phyloP scores from a whole-genome alignment of 805 yeast species.

The Yarrowia sp. region DNA sequence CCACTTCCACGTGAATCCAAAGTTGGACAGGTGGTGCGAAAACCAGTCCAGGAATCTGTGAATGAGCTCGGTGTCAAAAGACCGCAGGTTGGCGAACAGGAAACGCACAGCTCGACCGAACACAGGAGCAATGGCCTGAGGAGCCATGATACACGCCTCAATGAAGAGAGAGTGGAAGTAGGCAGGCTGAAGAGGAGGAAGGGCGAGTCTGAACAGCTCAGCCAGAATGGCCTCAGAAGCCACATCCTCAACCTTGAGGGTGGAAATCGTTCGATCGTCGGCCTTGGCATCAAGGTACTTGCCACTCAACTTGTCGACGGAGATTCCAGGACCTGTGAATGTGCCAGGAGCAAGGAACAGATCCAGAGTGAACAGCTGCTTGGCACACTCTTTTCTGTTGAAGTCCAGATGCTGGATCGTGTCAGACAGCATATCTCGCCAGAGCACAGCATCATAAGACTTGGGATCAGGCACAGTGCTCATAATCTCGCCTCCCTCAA shows the following conservation, averaged over 20 bases:
- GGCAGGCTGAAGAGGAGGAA: constrained; percentile 67
- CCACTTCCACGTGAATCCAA: constrained; percentile 98
- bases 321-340: constrained; percentile 77
- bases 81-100: constrained; percentile 70
- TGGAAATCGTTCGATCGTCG: constrained; percentile 52
- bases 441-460: constrained; percentile 63
- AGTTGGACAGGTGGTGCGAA: constrained; percentile 89
- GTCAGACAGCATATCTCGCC: constrained; percentile 79
- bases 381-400: constrained; percentile 85
- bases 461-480: constrained; percentile 69
- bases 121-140: constrained; percentile 87
- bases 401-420: constrained; percentile 81
- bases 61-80: constrained; percentile 77
- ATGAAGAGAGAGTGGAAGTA: constrained; percentile 86
- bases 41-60: constrained; percentile 87
- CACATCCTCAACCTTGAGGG: constrained; percentile 91
- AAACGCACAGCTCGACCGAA: constrained; percentile 90
- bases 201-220: constrained; percentile 77
- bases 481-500: constrained; percentile 54
- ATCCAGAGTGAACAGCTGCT: constrained; percentile 78
- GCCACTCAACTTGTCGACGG: constrained; percentile 69
- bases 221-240: constrained; percentile 83
- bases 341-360: constrained; percentile 68
- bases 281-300: constrained; percentile 29
- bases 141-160: constrained; percentile 84